These are phyloP conservation scores for Saccharum spontaneum DNA, from an alignment of 176 grass and related monocot genomes.

Conservation along the genomic window DNA sequence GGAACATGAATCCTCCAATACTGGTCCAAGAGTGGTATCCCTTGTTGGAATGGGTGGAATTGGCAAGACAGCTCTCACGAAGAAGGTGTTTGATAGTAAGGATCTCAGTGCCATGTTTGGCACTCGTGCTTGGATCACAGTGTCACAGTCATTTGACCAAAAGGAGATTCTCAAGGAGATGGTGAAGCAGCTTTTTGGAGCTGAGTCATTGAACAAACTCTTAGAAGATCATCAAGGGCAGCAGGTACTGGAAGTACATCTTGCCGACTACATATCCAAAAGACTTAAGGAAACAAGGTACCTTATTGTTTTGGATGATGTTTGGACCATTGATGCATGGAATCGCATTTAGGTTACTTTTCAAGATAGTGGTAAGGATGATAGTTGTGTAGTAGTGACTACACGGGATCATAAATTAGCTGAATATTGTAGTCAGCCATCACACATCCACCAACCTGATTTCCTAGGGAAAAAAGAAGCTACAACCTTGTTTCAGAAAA, in stretches of 20 bases:
- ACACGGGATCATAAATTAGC: constrained; percentile 14
- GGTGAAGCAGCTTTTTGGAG: too few relatives aligned
- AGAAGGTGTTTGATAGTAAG: neutral
- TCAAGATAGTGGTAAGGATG: neutral
- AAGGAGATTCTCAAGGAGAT: too few relatives aligned
- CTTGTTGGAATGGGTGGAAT: constrained; percentile 25
- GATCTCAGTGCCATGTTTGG: too few relatives aligned
- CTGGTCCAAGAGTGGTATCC: neutral
- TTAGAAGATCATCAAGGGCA: too few relatives aligned
- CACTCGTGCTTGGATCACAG: too few relatives aligned
- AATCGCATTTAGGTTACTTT: neutral
- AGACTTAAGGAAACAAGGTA: neutral
- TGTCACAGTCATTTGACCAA: too few relatives aligned
- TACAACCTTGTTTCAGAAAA: neutral
- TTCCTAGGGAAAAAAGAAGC: neutral
- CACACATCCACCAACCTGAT: neutral
- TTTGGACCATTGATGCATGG: constrained; percentile 25
- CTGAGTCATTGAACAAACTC: too few relatives aligned
- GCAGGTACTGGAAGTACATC: too few relatives aligned
- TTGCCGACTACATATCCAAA: too few relatives aligned
- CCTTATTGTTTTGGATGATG: constrained; percentile 38
- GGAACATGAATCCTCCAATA: neutral
- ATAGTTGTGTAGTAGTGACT: constrained; percentile 26
- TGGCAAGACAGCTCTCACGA: constrained; percentile 26
- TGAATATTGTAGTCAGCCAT: neutral